Evolutionary conservation across 1,139 yeast species (phyloP).

Genomic region (Wickerhamomyces sp.): DNA sequence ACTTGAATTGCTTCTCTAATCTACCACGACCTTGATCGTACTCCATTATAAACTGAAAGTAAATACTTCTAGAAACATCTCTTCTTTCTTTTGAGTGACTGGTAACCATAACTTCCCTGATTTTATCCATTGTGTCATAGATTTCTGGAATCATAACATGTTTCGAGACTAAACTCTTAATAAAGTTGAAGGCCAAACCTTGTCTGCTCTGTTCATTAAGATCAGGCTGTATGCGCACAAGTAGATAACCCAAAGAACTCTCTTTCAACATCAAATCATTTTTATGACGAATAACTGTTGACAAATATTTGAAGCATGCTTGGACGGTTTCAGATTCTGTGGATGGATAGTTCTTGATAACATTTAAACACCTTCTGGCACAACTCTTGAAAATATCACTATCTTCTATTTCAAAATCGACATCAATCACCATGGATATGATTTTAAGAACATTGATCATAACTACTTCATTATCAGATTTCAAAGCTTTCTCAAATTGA

Average conservation of each 20-base stretch:
- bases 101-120: constrained; percentile 84
- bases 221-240: constrained; percentile 81
- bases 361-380: constrained; percentile 58
- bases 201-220: constrained; percentile 87
- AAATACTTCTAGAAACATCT: constrained; percentile 80
- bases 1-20: constrained; percentile 76
- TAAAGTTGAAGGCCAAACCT: constrained; percentile 80
- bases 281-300: constrained; percentile 69
- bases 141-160: constrained; percentile 82
- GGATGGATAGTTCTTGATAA: constrained; percentile 71
- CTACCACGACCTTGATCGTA: constrained; percentile 91
- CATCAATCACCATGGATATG: constrained; percentile 53
- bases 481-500: constrained; percentile 53
- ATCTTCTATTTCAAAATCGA: constrained; percentile 57
- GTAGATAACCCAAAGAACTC: constrained; percentile 66
- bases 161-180: constrained; percentile 69
- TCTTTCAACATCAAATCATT: constrained; percentile 64
- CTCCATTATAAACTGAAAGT: constrained; percentile 84
- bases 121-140: constrained; percentile 81
- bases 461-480: constrained; percentile 70
- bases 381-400: constrained; percentile 51
- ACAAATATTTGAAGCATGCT: constrained; percentile 67
- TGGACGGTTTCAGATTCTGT: constrained; percentile 85
- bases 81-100: constrained; percentile 82
- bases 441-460: constrained; percentile 64